Conservation (phyloP, 306 rosid species). For the Abrus precatorius region DNA sequence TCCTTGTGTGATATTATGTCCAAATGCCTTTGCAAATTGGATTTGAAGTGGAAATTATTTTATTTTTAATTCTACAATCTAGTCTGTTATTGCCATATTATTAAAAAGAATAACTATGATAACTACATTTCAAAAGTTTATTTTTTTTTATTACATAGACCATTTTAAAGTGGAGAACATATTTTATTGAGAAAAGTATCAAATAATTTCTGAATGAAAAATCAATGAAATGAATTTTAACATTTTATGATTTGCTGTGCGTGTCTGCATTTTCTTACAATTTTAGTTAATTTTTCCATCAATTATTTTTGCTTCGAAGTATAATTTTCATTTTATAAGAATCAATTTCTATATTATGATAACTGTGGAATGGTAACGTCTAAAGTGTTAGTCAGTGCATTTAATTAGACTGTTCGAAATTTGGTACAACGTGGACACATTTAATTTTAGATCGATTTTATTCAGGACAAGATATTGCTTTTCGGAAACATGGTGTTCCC, state of each 20-base stretch:
- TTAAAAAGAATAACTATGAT: neutral
- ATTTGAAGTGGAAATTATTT: constrained; percentile 2
- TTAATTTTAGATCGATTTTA: too few species aligned
- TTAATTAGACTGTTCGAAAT: too few species aligned
- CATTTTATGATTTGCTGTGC: neutral
- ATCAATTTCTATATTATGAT: neutral
- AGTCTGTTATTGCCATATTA: constrained; percentile 21
- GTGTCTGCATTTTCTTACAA: neutral
- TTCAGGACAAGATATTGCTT: too few species aligned
- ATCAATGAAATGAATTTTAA: neutral
- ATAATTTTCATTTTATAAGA: neutral
- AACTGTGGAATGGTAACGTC: too few species aligned
- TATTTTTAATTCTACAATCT: neutral
- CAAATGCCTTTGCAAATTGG: constrained; percentile 35
- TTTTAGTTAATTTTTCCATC: neutral
- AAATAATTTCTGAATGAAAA: neutral
- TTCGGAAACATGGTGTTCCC: too few species aligned
- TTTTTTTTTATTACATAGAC: neutral
- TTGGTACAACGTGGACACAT: too few species aligned
- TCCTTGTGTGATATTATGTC: constrained; percentile 39
- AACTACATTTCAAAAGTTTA: neutral
- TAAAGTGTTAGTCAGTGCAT: too few species aligned
- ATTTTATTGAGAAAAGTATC: neutral
- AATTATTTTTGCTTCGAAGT: neutral
- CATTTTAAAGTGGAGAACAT: neutral